These are phyloP conservation scores for Trichoderma koningiopsis DNA, from an alignment of 2,329 filamentous ascomycete species.

Conservation along the genomic window DNA sequence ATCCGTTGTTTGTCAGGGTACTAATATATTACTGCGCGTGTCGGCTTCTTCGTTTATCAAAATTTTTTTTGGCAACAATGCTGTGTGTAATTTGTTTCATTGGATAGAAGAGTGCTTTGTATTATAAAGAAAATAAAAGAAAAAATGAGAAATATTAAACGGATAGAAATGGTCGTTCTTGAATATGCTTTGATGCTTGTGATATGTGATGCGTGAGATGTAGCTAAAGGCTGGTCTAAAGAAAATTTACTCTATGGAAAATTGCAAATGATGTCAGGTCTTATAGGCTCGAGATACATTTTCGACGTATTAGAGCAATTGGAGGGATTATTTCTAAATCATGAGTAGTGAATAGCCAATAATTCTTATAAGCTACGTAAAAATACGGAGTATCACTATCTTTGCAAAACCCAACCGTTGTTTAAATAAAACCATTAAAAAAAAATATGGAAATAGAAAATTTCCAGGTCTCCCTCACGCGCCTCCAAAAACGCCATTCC, in stretches of 20 bases:
- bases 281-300: no score
- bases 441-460: neutral
- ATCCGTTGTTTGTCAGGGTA: conserved; percentile 1
- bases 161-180: neutral
- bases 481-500: conserved; percentile 14
- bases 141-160: neutral
- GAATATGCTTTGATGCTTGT: no score
- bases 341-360: neutral
- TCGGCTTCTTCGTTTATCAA: neutral
- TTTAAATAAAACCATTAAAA: neutral
- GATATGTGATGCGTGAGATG: no score
- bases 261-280: no score
- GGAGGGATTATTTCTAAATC: no score
- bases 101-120: neutral
- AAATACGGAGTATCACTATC: neutral
- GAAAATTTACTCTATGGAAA: no score
- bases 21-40: neutral
- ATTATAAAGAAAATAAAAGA: neutral
- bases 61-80: neutral
- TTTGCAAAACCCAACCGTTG: conserved; percentile 1
- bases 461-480: neutral
- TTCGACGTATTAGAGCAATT: no score
- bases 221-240: no score
- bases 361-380: neutral
- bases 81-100: conserved; percentile 5